These are phyloP conservation scores for Aspergillus sp. DNA, from an alignment of 2,329 filamentous ascomycete species.

Conservation along the genomic window DNA sequence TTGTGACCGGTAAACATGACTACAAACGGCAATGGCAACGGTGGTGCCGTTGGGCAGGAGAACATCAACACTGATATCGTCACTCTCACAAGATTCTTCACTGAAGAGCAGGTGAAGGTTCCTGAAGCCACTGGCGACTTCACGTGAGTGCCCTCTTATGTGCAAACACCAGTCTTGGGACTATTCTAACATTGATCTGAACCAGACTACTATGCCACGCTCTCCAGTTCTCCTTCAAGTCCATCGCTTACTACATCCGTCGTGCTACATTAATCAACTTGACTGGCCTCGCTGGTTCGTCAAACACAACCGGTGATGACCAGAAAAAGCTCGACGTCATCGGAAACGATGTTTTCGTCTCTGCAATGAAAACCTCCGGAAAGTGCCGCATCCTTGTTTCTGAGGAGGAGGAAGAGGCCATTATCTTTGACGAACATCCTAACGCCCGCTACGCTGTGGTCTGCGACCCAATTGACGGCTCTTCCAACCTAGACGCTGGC, in stretches of 20 bases:
- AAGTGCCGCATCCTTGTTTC: conserved; percentile 93
- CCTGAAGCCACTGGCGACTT: conserved; percentile 97
- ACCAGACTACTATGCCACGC: conserved; percentile 88
- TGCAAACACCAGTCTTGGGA: neutral
- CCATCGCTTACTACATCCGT: conserved; percentile 98
- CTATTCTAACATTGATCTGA: neutral
- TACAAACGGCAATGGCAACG: conserved; percentile 39
- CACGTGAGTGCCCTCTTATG: conserved; percentile 63
- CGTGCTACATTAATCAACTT: conserved; percentile 93
- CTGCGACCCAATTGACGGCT: conserved; percentile 97
- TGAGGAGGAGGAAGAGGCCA: conserved; percentile 92
- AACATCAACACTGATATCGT: conserved; percentile 95
- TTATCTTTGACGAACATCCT: conserved; percentile 76
- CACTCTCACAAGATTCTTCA: conserved; percentile 92
- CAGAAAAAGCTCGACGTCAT: conserved; percentile 99
- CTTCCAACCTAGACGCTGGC: conserved; percentile 94
- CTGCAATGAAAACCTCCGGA: conserved; percentile 88
- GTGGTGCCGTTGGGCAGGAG: conserved; percentile 60
- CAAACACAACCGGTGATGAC: conserved; percentile 94
- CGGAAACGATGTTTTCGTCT: conserved; percentile 96
- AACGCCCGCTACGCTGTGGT: conserved; percentile 85
- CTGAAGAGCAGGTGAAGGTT: conserved; percentile 91
- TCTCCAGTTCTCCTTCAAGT: conserved; percentile 99
- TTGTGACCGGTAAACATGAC: conserved; percentile 33
- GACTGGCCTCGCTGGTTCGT: conserved; percentile 88